Evolutionary conservation across 2,329 filamentous ascomycete genomes (phyloP).

Genomic region (Xylaria sp.): DNA sequence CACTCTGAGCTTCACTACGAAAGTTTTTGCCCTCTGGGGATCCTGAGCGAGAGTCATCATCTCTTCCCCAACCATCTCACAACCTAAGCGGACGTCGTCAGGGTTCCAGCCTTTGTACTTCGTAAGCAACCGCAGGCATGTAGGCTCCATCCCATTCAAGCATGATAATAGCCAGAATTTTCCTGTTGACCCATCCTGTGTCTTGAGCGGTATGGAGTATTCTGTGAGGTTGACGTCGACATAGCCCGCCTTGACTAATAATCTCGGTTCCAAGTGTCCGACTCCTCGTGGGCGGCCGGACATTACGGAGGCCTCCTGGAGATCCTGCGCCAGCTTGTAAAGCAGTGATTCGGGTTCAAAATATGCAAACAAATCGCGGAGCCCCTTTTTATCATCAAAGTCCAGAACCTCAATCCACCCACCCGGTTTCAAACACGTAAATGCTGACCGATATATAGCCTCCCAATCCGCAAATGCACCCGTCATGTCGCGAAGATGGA

Average conservation of each 20-base stretch:
- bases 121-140: conserved; percentile 62
- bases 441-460: conserved; percentile 64
- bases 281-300: conserved; percentile 60
- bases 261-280: conserved; percentile 58
- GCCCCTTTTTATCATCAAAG: conserved; percentile 59
- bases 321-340: conserved; percentile 55
- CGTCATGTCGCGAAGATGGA: conserved; percentile 67
- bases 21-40: conserved; percentile 54
- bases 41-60: conserved; percentile 62
- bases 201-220: conserved; percentile 61
- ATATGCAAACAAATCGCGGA: conserved; percentile 52
- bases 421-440: conserved; percentile 65
- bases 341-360: conserved; percentile 61
- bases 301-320: conserved; percentile 56
- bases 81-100: conserved; percentile 59
- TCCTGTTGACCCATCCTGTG: conserved; percentile 58
- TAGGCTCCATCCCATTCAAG: conserved; percentile 63
- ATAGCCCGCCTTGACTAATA: conserved; percentile 62
- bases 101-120: conserved; percentile 64
- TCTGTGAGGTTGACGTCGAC: conserved; percentile 61
- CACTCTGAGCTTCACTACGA: conserved; percentile 61
- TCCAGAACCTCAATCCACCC: conserved; percentile 68
- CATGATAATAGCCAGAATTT: conserved; percentile 66
- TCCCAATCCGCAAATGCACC: conserved; percentile 68
- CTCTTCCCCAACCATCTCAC: conserved; percentile 60